A percentile compares a stretch with the other conserved stretches of the same genome.
These are phyloP conservation scores for Cordyceps militaris DNA, from an alignment of 2,329 filamentous ascomycete genomes.

Conservation along the genomic window DNA sequence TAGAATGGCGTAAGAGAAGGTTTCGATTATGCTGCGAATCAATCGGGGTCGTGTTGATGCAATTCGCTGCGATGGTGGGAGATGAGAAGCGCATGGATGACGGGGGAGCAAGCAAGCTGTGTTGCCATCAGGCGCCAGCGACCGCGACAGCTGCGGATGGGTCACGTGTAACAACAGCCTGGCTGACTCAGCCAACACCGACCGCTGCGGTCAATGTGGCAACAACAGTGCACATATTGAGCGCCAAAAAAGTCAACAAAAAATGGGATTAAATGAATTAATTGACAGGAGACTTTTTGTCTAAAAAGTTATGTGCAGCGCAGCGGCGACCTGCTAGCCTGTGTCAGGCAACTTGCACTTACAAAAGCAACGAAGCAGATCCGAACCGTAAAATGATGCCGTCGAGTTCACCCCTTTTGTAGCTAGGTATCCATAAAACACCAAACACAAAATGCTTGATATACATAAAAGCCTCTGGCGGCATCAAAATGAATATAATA, in stretches of 20 bases:
- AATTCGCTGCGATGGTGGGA: slow-evolving; percentile 18
- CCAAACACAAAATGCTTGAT: slow-evolving; percentile 14
- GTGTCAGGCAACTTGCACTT: not conserved
- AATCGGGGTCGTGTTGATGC: slow-evolving; percentile 18
- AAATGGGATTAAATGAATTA: not conserved
- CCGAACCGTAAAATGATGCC: slow-evolving; percentile 4
- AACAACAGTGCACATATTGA: too few relatives aligned
- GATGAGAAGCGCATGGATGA: slow-evolving; percentile 24
- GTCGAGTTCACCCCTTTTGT: slow-evolving; percentile 9
- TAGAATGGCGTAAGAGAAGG: not conserved
- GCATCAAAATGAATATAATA: slow-evolving; percentile 12
- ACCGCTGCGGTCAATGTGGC: too few relatives aligned
- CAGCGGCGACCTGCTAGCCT: not conserved
- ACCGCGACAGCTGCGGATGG: slow-evolving; percentile 35
- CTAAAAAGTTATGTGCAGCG: not conserved
- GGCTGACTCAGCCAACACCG: slow-evolving; percentile 10
- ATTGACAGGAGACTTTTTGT: not conserved
- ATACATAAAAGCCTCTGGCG: slow-evolving; percentile 10
- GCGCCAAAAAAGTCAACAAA: not conserved
- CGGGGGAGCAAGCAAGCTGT: slow-evolving; percentile 24
- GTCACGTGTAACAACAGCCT: slow-evolving; percentile 24
- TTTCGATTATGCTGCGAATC: slow-evolving; percentile 6
- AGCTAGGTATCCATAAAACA: slow-evolving; percentile 12
- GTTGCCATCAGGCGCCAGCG: slow-evolving; percentile 36
- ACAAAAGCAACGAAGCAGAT: slow-evolving; percentile 1